Evolutionary conservation across 176 grass and related monocot species (phyloP), one percentile per base, ranked within the genome.

Genomic region (Saccharum officinarum): DNA sequence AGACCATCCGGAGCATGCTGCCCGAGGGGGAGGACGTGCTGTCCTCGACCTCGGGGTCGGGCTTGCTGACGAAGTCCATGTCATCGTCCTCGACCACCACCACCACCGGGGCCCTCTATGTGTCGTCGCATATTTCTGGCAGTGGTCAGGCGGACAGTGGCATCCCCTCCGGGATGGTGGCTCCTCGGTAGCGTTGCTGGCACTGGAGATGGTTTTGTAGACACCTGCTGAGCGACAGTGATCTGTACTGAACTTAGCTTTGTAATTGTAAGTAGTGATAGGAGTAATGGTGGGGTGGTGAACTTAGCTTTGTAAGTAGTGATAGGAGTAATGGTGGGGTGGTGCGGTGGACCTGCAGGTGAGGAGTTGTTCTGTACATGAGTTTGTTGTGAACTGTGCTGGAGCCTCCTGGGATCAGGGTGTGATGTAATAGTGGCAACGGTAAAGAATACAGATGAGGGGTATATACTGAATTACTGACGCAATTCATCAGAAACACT

Each of bases 1-100:
- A 99, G 31, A 75, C 47, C 61, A 96, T 99, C 67, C 62, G 63
- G 61, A 66, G 45, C 31, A 86, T 92, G 88, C 79, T 91, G 71
- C 80, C 88, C 8, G 86, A 94, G 26, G 77, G 82, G 17, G 81
- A 92, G 71, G 84, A 87, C 37, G 15, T 64, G 31, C 11, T 62
- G 26, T 74, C 75, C 30, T 67, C 86, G 3, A 60, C 54, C 8
- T 36, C 44, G 26, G 86, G 42, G 37, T 81, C 86, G 0, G 70
- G 12, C 8, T 28, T 86, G 17, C 69, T 86, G 83, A 34, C 61
- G 0, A 77, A 77, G 73, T 80, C 85, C 16, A 40, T 73, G 7
- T 88, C 89, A 0, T 37, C 31, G 6, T 83, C 77, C n/a, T 88
- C 87, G 10, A 44, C 11, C 39, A 76, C 59, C 59, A 61, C 62